These are phyloP conservation scores for Athelia sp. DNA, from an alignment of 1,284 basidiomycete species.

Conservation along the genomic window DNA sequence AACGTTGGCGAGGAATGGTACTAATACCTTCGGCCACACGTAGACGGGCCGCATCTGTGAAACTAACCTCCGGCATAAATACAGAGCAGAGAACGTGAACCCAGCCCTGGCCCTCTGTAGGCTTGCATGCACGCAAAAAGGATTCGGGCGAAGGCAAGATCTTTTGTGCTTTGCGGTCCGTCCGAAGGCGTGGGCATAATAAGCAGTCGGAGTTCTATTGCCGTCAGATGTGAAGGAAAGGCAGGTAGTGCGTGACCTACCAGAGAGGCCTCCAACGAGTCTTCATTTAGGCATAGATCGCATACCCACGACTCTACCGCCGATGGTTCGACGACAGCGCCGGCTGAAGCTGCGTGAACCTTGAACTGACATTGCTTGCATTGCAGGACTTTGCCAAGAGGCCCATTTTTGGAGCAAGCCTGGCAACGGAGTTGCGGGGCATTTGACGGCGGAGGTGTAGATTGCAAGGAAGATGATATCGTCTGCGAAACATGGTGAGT, in stretches of 20 bases:
- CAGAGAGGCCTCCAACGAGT: constrained; percentile 70
- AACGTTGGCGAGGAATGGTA: constrained; percentile 60
- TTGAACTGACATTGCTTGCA: constrained; percentile 77
- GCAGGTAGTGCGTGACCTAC: constrained; percentile 34
- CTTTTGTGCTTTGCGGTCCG: constrained; percentile 42
- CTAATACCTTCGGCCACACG: constrained; percentile 86
- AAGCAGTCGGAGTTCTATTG: constrained; percentile 67
- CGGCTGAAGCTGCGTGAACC: constrained; percentile 67
- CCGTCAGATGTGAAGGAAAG: constrained; percentile 6
- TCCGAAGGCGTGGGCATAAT: constrained; percentile 59
- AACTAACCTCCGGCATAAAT: constrained; percentile 81
- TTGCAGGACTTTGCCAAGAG: constrained; percentile 69
- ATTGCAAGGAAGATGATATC: constrained; percentile 53
- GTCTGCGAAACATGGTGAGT: constrained; percentile 32
- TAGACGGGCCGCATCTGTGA: constrained; percentile 68
- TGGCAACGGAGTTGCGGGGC: constrained; percentile 67
- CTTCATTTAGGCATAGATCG: constrained; percentile 81
- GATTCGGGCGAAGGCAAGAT: constrained; percentile 46
- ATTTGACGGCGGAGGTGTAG: constrained; percentile 47
- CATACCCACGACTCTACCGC: constrained; percentile 74
- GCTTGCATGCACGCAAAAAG: constrained; percentile 83
- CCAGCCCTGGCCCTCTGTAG: constrained; percentile 93
- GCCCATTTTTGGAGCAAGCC: constrained; percentile 72
- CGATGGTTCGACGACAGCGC: constrained; percentile 59
- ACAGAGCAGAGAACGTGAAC: constrained; percentile 87